Evolutionary conservation across 78 protist genomes (phyloP).

Genomic region (Dictyostelium purpureum): DNA sequence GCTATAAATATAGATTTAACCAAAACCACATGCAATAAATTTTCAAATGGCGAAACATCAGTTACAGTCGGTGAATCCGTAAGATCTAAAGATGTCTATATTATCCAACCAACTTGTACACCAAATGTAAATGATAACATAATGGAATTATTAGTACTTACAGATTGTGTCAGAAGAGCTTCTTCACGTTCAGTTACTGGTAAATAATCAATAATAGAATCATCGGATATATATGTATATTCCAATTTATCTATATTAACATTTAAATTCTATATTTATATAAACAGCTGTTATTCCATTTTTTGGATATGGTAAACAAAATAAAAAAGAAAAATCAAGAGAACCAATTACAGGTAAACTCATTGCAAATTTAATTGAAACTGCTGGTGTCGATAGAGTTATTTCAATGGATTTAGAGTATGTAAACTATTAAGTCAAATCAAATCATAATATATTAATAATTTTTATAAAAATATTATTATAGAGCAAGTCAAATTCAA

Average conservation of each 20-base stretch:
- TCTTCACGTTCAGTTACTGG: constrained; percentile 86
- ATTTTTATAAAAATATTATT: background rate
- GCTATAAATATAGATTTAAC: constrained; percentile 73
- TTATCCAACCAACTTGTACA: constrained; percentile 85
- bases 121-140: constrained; percentile 83
- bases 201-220: background rate
- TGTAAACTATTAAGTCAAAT: background rate
- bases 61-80: constrained; percentile 54
- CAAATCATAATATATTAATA: background rate
- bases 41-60: constrained; percentile 80
- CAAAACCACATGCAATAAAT: constrained; percentile 29
- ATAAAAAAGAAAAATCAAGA: constrained; percentile 74
- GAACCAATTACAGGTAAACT: constrained; percentile 90
- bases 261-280: background rate
- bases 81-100: constrained; percentile 82
- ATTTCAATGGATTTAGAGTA: constrained; percentile 90
- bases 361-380: constrained; percentile 88
- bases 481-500: constrained; percentile 66
- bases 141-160: constrained; percentile 90
- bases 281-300: constrained; percentile 87
- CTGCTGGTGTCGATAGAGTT: constrained; percentile 91
- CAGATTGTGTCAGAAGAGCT: constrained; percentile 87
- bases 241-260: background rate
- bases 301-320: constrained; percentile 84
- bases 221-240: too few relatives aligned